These are phyloP conservation scores for Fusarium azukiicola DNA, from an alignment of 2,329 filamentous ascomycete species.

Conservation along the genomic window DNA sequence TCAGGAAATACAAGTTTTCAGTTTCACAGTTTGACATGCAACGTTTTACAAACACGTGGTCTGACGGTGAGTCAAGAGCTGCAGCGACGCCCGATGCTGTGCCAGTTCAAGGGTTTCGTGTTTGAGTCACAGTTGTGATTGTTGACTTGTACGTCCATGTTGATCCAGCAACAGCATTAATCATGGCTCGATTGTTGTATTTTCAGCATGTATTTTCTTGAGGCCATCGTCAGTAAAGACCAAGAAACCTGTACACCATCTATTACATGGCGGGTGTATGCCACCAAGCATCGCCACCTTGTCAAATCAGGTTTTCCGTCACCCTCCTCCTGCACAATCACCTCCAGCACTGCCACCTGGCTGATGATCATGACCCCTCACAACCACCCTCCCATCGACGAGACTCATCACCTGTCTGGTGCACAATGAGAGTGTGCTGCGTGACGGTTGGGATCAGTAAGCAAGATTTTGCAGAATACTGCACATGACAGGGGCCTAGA, in stretches of 20 bases:
- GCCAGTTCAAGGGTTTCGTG: neutral
- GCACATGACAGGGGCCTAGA: constrained; percentile 57
- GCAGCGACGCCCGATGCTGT: constrained; percentile 13
- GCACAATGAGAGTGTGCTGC: constrained; percentile 50
- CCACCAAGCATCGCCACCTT: constrained; percentile 7
- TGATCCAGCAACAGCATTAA: constrained; percentile 4
- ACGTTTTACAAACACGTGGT: constrained; percentile 43
- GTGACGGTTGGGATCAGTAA: constrained; percentile 55
- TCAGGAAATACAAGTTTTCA: constrained; percentile 36
- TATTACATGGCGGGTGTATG: neutral
- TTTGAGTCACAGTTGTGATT: neutral
- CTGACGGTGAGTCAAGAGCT: constrained; percentile 16
- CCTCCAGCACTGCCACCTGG: constrained; percentile 42
- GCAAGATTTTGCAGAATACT: constrained; percentile 59
- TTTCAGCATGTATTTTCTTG: neutral
- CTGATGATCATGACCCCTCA: constrained; percentile 42
- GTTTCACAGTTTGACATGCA: constrained; percentile 39
- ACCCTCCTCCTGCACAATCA: neutral
- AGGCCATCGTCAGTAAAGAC: neutral
- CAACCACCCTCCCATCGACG: constrained; percentile 36
- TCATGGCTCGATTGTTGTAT: neutral
- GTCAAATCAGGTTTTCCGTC: neutral
- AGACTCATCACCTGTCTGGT: constrained; percentile 42
- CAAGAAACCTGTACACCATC: neutral
- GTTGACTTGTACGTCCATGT: neutral